phyloP scores from a whole-genome alignment of 345 rosid genomes.

The Eucalyptus leucophloia region DNA sequence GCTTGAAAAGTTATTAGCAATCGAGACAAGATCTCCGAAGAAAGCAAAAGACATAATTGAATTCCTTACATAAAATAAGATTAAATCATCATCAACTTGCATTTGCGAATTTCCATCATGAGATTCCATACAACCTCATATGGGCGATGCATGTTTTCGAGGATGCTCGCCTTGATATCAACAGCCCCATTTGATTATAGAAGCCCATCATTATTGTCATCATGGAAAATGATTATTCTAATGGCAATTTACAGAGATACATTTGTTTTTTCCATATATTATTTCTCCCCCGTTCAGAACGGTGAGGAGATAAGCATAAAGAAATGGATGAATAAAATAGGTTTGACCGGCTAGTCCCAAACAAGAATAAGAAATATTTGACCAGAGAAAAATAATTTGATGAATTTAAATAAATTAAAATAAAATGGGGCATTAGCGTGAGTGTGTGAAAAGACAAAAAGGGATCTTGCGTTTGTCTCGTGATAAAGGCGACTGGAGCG shows the following conservation, averaged over 20 bases:
- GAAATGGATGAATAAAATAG: neutral
- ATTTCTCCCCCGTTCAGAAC: neutral
- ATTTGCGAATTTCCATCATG: neutral
- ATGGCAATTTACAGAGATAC: neutral
- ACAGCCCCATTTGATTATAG: neutral
- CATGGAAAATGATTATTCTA: neutral
- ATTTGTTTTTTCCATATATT: neutral
- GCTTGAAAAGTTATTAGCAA: neutral
- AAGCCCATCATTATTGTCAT: neutral
- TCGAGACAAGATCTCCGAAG: neutral
- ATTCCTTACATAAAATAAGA: neutral
- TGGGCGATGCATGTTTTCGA: neutral
- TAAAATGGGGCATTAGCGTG: neutral
- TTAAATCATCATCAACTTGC: neutral
- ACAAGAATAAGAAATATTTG: neutral
- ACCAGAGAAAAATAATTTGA: neutral
- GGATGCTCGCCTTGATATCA: neutral
- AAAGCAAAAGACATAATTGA: neutral
- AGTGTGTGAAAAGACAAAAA: slow-evolving; percentile 1
- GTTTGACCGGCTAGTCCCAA: slow-evolving; percentile 11
- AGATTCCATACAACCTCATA: slow-evolving; percentile 2
- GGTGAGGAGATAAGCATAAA: neutral
- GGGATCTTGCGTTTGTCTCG: neutral
- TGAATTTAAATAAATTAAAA: neutral
- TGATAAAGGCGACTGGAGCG: slow-evolving; percentile 1